Base-by-base conservation (phyloP, 768 basidiomycete species). In the Suillus tomentosus region DNA sequence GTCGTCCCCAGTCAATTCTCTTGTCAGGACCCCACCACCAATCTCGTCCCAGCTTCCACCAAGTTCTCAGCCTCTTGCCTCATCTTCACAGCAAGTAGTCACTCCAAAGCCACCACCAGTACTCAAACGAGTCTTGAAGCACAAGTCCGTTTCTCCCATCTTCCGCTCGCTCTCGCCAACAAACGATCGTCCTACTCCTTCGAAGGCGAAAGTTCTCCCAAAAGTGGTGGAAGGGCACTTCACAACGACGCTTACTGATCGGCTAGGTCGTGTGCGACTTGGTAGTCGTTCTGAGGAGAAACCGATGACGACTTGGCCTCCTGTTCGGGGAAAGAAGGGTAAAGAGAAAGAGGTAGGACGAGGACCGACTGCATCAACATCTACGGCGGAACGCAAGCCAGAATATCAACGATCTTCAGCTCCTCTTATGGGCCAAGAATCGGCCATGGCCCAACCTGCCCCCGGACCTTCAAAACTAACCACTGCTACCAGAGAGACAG, bases 401-500 rank as follows among this genome's bases (percentile, higher is more conserved):
- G 40, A 58, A 13, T 40, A 17, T 19, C 39, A 42, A 24, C 57
- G 3, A 14, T 40, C 27, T 19, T 15, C 24, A 11, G 24, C 39
- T 57, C 14, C 15, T 40, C 39, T 42, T 19, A 58, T 5, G 5
- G 40, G 40, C 17, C 3, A 40, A 42, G 24, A 22, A 40, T 15
- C 15, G 1, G 4, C 24, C 27, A 24, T 37, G 9, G 56, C 27
- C 17, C 57, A 42, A 27, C 24, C 39, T 58, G 40, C 27, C 11
- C 17, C 39, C 3, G 39, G 57, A 39, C 17, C 24, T 40, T 58
- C 24, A 11, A 57, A 40, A 40, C 10, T 27, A 5, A 27, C 39
- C 5, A 27, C 39, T 19, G 10, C 55, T 57, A 37, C 39, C 17
- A 24, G 59, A 58, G 66, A 72, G 40, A 67, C 68, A 10, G 64